A percentile compares a stretch with the other conserved stretches of the same genome.
Evolutionary conservation across 176 grass and related monocot genomes (phyloP).

Genomic region (Zoysia japonica): DNA sequence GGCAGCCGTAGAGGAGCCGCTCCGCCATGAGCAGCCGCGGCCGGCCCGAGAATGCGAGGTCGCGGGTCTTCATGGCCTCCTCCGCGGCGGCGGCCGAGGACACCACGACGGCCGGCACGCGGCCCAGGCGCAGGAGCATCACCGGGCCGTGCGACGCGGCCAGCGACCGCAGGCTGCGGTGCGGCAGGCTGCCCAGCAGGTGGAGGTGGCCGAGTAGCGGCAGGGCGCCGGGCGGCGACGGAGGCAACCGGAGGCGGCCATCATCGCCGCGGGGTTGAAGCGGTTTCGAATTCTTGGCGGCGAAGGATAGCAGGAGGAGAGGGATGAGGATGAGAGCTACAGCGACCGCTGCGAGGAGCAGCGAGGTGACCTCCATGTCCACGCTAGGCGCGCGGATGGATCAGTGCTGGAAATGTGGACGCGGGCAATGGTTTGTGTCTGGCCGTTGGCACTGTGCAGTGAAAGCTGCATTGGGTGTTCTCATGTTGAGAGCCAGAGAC

Average conservation of each 20-base stretch:
- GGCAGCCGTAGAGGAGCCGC: conserved; percentile 32
- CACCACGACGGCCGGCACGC: conserved; percentile 44
- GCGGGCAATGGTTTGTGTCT: too few relatives aligned
- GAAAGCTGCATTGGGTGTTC: too few relatives aligned
- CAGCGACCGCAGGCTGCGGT: conserved; percentile 33
- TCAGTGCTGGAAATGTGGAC: too few relatives aligned
- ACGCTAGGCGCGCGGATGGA: too few relatives aligned
- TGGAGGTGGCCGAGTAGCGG: conserved; percentile 64
- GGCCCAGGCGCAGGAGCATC: conserved; percentile 51
- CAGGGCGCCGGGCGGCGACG: conserved; percentile 36
- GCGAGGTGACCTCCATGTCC: too few relatives aligned
- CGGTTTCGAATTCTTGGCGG: neutral
- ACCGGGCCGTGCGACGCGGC: conserved; percentile 47
- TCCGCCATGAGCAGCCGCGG: conserved; percentile 22
- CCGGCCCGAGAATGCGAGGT: conserved; percentile 47
- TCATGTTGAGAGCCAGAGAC: too few relatives aligned
- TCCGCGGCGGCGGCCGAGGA: conserved; percentile 52
- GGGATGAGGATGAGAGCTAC: neutral
- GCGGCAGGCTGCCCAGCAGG: conserved; percentile 41
- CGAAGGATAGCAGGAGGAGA: neutral
- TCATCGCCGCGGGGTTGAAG: neutral
- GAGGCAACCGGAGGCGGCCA: conserved; percentile 21
- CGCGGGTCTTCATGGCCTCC: conserved; percentile 49
- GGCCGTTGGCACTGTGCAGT: too few relatives aligned
- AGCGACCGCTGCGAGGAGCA: too few relatives aligned